Base-by-base conservation (phyloP, 257 asterid genomes). In the Jaltomata sinuosa region DNA sequence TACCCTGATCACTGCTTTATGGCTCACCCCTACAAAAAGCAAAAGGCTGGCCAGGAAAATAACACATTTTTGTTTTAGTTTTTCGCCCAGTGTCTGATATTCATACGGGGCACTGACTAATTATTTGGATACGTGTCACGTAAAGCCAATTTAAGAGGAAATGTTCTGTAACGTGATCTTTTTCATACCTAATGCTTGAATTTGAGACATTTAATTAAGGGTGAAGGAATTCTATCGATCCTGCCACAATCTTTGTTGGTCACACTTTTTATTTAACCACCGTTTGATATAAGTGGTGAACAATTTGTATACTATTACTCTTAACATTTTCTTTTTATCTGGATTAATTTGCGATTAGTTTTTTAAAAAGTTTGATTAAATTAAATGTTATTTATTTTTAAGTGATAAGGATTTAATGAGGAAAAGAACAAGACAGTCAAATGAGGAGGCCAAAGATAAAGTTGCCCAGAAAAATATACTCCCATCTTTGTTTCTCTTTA, bases 41-140 rank as follows among this genome's bases (percentile, higher is more conserved):
- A 45, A 15, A 27, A 47, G 25, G 42, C 22, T 14, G 10, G 81
- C 22, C 54, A 45, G 18, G 15, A 45, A 34, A 42, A 45, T 36
- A 19, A 50, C 78, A 36, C 11, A n/a, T 0, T 8, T 21, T 2
- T 8, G 2, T 2, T 27, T 11, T 27, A 6, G 0, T 59, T 22
- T 3, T 0, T 10, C 2, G 1, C 0, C 0, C 0, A 1, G 4
- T 6, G 0, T 22, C 21, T 8, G 1, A 59, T 59, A 10, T 22
- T 55, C 7, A 11, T n/a, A 0, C n/a, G 0, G 3, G 1, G 0
- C 2, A 0, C 0, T 59, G 0, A 22, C 1, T 0, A 19, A 0
- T 52, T 32, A 2, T 32, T 52, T 3, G 2, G 1, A 59, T 22
- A 0, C 18, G 19, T 2, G 1, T 6, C 7, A 49, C 0, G 3